phyloP scores from a whole-genome alignment of 441 rosid genomes.

The Metrosideros polymorpha region DNA sequence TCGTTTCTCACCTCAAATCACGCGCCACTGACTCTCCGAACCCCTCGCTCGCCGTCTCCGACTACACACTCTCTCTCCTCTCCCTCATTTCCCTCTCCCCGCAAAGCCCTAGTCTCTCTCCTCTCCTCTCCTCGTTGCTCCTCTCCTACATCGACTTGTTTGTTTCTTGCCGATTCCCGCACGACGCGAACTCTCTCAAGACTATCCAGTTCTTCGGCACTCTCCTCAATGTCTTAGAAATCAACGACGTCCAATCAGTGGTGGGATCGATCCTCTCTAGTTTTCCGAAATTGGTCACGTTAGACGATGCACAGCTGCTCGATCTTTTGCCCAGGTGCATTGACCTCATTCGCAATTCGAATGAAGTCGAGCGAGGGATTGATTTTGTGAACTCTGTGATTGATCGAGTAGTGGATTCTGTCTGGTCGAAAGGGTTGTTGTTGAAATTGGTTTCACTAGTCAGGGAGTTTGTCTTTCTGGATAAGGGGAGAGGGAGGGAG shows the following conservation, averaged over 20 bases:
- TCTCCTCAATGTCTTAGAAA: slow-evolving; percentile 24
- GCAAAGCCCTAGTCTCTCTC: slow-evolving; percentile 21
- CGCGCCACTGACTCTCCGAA: slow-evolving; percentile 39
- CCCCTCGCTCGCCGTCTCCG: slow-evolving; percentile 45
- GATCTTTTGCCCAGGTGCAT: slow-evolving; percentile 62
- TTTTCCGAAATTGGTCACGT: slow-evolving; percentile 12
- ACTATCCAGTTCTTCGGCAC: slow-evolving; percentile 40
- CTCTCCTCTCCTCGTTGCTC: slow-evolving; percentile 57
- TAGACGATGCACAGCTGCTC: slow-evolving; percentile 66
- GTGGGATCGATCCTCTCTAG: slow-evolving; percentile 25
- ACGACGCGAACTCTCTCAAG: slow-evolving; percentile 51
- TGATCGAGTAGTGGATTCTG: slow-evolving; percentile 34
- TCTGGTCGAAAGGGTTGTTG: slow-evolving; percentile 52
- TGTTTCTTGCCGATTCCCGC: slow-evolving; percentile 38
- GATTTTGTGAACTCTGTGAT: slow-evolving; percentile 28
- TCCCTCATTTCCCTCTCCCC: slow-evolving; percentile 51
- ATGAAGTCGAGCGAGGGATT: slow-evolving; percentile 18
- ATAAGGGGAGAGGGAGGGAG: slow-evolving; percentile 38
- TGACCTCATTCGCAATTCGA: slow-evolving; percentile 23
- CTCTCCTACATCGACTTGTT: slow-evolving; percentile 41
- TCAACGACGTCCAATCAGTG: slow-evolving; percentile 23
- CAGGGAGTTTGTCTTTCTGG: slow-evolving; percentile 44
- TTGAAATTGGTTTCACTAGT: slow-evolving; percentile 52
- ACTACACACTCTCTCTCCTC: slow-evolving; percentile 44
- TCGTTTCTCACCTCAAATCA: slow-evolving; percentile 42